Conservation (phyloP, 2,329 filamentous ascomycete species). For the Talaromyces islandicus region DNA sequence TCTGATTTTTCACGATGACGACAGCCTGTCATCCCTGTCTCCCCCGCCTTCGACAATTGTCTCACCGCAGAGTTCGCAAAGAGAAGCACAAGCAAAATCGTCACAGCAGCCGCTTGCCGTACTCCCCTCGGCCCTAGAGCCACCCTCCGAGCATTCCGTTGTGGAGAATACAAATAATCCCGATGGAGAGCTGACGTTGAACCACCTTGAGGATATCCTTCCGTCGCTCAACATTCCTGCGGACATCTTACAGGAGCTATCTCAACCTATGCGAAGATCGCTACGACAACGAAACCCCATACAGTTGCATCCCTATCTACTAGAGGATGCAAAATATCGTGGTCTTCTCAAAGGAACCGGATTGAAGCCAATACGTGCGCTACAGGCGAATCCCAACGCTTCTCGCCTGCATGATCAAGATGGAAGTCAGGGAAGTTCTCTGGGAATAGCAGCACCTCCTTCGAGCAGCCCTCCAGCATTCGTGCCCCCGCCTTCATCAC, state of each 20-base stretch:
- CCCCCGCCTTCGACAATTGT: constrained; percentile 25
- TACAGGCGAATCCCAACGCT: not conserved
- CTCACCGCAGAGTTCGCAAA: constrained; percentile 1
- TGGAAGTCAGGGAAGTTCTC: constrained; percentile 22
- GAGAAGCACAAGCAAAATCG: not conserved
- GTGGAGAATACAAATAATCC: not conserved
- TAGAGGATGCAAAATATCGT: constrained; percentile 42
- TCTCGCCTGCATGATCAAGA: constrained; percentile 14
- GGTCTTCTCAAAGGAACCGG: constrained; percentile 36
- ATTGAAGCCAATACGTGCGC: constrained; percentile 36
- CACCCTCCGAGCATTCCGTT: not conserved
- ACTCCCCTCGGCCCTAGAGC: not conserved
- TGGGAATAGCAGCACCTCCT: constrained; percentile 24
- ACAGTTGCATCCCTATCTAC: constrained; percentile 43
- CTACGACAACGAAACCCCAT: constrained; percentile 43
- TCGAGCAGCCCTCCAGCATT: constrained; percentile 27
- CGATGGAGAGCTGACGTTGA: not conserved
- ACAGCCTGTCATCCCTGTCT: constrained; percentile 29
- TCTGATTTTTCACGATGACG: constrained; percentile 8
- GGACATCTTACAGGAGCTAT: constrained; percentile 20
- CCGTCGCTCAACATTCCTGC: constrained; percentile 21
- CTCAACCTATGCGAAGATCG: constrained; percentile 23
- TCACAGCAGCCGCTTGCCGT: constrained; percentile 15
- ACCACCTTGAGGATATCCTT: constrained; percentile 14
- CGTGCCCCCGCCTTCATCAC: constrained; percentile 24